phyloP scores from a whole-genome alignment of 2,329 filamentous ascomycete genomes.

The Fusarium chlamydosporum region DNA sequence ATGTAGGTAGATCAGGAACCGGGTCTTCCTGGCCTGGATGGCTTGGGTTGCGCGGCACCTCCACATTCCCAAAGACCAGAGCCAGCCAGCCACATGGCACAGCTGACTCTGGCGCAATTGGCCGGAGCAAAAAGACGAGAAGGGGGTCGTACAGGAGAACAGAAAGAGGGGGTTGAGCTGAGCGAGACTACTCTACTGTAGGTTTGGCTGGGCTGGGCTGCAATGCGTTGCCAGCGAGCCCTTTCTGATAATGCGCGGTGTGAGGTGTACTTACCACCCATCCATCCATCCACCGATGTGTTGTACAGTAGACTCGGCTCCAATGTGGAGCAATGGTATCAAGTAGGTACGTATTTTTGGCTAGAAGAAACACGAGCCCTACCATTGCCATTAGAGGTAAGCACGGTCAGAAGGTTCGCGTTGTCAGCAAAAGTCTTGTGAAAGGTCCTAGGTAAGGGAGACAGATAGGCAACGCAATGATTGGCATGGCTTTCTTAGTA shows the following conservation, averaged over 20 bases:
- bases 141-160: constrained; percentile 1
- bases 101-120: constrained; percentile 1
- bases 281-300: constrained; percentile 16
- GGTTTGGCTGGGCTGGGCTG: constrained; percentile 27
- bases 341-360: constrained; percentile 11
- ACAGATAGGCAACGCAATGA: not conserved
- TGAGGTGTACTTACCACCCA: constrained; percentile 23
- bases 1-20: constrained; percentile 42
- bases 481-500: not conserved
- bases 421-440: not conserved
- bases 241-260: constrained; percentile 29
- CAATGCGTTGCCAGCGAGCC: constrained; percentile 44
- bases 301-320: constrained; percentile 31
- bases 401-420: not conserved
- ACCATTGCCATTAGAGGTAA: not conserved
- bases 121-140: constrained; percentile 29
- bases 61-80: constrained; percentile 40
- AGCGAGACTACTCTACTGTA: constrained; percentile 1
- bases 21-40: constrained; percentile 7
- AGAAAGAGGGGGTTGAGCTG: constrained; percentile 17
- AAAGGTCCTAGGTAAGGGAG: not conserved
- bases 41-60: constrained; percentile 24
- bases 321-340: constrained; percentile 33
- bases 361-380: constrained; percentile 5
- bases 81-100: constrained; percentile 43